phyloP scores from a whole-genome alignment of 2,329 filamentous ascomycete species.

The Sporothrix luriei region DNA sequence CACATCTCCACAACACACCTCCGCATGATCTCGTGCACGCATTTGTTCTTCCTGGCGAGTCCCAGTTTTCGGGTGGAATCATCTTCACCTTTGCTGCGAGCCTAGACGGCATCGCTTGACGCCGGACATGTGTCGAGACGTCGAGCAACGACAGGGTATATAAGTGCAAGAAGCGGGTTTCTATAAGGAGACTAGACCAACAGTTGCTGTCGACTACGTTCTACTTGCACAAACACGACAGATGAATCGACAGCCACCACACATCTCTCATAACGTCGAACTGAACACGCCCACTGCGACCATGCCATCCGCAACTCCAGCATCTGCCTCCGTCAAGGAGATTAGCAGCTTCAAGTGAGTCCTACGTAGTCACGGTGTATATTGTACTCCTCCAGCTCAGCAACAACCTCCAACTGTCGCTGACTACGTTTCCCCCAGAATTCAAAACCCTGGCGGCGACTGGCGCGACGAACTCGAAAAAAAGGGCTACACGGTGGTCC shows the following conservation, averaged over 20 bases:
- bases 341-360: constrained; percentile 21
- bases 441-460: constrained; percentile 24
- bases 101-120: not conserved
- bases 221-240: not conserved
- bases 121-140: not conserved
- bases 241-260: not conserved
- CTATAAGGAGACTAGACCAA: constrained; percentile 15
- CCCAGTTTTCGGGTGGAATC: not conserved
- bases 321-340: constrained; percentile 3
- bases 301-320: not conserved
- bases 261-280: not conserved
- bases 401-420: not conserved
- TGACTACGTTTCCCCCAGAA: not conserved
- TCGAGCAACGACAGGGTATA: not conserved
- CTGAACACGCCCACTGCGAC: not conserved
- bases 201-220: not conserved
- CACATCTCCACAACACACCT: not conserved
- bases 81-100: not conserved
- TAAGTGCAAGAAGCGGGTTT: constrained; percentile 3
- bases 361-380: not conserved
- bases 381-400: not conserved
- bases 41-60: not conserved
- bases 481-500: constrained; percentile 23
- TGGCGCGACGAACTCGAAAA: constrained; percentile 27
- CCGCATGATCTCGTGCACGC: not conserved